These are phyloP conservation scores for Quercus tomentella DNA, from an alignment of 331 rosid genomes.

Conservation along the genomic window DNA sequence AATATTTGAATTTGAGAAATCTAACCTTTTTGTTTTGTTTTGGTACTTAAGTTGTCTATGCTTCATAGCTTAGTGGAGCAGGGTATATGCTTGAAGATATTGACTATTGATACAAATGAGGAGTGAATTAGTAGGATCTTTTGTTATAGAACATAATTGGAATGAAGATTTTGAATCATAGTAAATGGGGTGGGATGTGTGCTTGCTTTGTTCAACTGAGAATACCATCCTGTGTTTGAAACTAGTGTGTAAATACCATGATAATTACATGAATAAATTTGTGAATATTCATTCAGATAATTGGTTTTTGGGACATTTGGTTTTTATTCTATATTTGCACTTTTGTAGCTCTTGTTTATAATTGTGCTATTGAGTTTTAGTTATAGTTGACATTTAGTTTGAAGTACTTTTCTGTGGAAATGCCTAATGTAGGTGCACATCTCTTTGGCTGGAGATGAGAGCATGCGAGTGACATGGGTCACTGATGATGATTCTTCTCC, in stretches of 20 bases:
- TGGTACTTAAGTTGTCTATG: no score
- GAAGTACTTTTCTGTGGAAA: constrained; percentile 9
- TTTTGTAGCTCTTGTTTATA: neutral
- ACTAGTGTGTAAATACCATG: neutral
- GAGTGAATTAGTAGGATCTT: neutral
- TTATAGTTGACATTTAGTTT: neutral
- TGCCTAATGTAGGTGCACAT: constrained; percentile 69
- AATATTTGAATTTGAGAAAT: neutral
- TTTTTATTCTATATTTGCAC: neutral
- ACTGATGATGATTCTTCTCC: constrained; percentile 61
- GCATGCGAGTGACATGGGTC: constrained; percentile 78
- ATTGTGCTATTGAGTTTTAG: neutral
- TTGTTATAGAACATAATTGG: neutral
- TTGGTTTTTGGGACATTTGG: neutral
- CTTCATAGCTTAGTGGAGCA: neutral
- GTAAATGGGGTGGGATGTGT: neutral
- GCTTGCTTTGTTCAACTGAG: neutral
- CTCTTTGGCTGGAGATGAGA: constrained; percentile 76
- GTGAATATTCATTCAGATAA: neutral
- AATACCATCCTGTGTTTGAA: neutral
- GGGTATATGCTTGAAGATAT: neutral
- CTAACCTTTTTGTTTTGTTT: neutral
- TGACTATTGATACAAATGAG: neutral
- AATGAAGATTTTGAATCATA: neutral
- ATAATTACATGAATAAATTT: neutral